These are phyloP conservation scores for Adiantum capillusveneris DNA, from an alignment of 75 land plant species.

Conservation along the genomic window DNA sequence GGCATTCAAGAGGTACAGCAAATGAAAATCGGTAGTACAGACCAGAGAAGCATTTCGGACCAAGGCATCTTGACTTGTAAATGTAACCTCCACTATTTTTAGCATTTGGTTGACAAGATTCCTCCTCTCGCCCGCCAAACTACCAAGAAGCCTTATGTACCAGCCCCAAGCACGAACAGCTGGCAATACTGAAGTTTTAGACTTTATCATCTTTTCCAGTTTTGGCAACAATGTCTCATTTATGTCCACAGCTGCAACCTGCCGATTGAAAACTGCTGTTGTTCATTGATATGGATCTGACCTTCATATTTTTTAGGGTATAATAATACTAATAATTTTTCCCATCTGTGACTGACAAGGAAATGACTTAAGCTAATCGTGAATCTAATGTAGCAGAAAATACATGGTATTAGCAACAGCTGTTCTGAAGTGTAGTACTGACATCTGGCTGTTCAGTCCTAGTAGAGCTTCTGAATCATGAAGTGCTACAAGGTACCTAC, in stretches of 20 bases:
- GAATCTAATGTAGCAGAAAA: no score
- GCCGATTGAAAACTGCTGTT: no score
- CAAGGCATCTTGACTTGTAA: conserved; percentile 21
- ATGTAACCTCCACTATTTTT: conserved; percentile 47
- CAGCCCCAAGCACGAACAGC: conserved; percentile 61
- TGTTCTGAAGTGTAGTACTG: no score
- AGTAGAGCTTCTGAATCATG: no score
- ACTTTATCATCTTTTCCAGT: conserved; percentile 34
- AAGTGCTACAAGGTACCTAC: no score
- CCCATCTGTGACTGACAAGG: no score
- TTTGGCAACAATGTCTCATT: conserved; percentile 32
- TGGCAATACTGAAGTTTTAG: conserved; percentile 21
- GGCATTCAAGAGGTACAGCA: not conserved
- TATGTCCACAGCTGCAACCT: conserved; percentile 34
- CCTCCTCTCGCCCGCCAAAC: conserved; percentile 20
- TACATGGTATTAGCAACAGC: no score
- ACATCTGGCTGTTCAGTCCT: no score
- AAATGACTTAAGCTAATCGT: no score
- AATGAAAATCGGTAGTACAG: not conserved
- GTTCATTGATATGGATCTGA: no score
- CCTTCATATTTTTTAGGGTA: no score
- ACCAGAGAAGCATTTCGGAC: conserved; percentile 34
- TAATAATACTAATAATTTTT: no score
- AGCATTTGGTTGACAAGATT: conserved; percentile 51
- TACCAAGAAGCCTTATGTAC: conserved; percentile 45